Evolutionary conservation across 345 rosid species (phyloP), one percentile per base, ranked within the genome.

Genomic region (Adansonia digitata): DNA sequence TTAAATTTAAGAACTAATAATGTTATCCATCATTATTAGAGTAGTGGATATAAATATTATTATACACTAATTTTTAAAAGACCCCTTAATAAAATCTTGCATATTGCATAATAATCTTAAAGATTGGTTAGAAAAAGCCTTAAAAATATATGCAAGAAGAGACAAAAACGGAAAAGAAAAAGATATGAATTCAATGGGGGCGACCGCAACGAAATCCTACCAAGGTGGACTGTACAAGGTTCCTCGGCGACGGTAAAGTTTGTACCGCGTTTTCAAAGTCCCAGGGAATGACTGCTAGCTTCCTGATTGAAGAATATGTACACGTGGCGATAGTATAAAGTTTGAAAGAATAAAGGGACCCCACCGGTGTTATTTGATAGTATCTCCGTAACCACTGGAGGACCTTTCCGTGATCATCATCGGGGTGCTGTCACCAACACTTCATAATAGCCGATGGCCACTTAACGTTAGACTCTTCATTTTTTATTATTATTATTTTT

Each of bases 291-390:
- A 35, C 1, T 80, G 61, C 71, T 24, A 0, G 10, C 10, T 27
- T 53, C 34, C 56, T 4, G 18, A 7, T 5, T 13, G 5, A 0
- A 7, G 40, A 7, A 2, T 20, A 31, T 2, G 6, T 1, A 56
- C 69, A 78, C 77, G 74, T 67, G 77, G 76, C 71, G 5, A 39
- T 0, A 26, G 7, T 6, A 22, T 22, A 4, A 46, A n/a, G 3
- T 2, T 20, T 17, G 31, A 22, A 55, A 55, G 60, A 7, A 8
- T 9, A 22, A 11, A 22, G 10, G 31, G 34, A 26, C 15, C 34
- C 15, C 14, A 1, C 14, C 4, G 60, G 1, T 3, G 1, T 53
- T 53, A 22, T 53, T 29, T 24, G 29, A 53, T 53, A 53, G 13
- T 22, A 9, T 10, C 60, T 53, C 29, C 29, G 1, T 60, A 60